Conservation (phyloP, 2,329 filamentous ascomycete species). For the Venturia asperata region DNA sequence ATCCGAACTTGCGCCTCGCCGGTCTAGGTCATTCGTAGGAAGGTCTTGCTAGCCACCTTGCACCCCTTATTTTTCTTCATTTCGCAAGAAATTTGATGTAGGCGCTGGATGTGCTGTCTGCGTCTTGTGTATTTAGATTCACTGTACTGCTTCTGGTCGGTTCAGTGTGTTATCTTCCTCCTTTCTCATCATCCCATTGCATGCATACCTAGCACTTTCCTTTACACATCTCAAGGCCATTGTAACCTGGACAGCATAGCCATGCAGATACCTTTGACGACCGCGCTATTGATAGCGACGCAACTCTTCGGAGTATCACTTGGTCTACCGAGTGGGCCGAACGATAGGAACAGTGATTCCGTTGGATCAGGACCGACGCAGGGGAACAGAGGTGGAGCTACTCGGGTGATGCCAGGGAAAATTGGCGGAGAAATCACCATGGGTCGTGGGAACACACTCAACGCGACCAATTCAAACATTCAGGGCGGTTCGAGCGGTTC, state of each 20-base stretch:
- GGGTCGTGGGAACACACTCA: too few species aligned
- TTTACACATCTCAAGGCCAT: background rate
- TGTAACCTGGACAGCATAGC: background rate
- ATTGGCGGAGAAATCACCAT: too few species aligned
- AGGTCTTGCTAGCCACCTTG: background rate
- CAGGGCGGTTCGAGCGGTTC: too few species aligned
- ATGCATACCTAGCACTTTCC: background rate
- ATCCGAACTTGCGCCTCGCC: background rate
- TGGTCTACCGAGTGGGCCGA: background rate
- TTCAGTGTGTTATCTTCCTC: background rate
- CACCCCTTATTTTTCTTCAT: background rate
- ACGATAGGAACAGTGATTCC: background rate
- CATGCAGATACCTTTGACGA: background rate
- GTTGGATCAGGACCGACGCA: background rate
- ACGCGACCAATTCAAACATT: too few species aligned
- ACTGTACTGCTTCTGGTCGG: background rate
- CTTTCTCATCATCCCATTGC: background rate
- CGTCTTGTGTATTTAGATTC: background rate
- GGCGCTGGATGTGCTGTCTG: background rate
- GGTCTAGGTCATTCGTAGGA: background rate
- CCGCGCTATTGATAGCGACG: background rate
- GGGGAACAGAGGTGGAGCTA: background rate
- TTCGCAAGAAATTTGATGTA: background rate
- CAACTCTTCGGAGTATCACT: conserved; percentile 21
- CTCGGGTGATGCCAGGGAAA: too few species aligned